These are phyloP conservation scores for Trypanosoma congolense DNA, from an alignment of 208 protist genomes.

Conservation along the genomic window DNA sequence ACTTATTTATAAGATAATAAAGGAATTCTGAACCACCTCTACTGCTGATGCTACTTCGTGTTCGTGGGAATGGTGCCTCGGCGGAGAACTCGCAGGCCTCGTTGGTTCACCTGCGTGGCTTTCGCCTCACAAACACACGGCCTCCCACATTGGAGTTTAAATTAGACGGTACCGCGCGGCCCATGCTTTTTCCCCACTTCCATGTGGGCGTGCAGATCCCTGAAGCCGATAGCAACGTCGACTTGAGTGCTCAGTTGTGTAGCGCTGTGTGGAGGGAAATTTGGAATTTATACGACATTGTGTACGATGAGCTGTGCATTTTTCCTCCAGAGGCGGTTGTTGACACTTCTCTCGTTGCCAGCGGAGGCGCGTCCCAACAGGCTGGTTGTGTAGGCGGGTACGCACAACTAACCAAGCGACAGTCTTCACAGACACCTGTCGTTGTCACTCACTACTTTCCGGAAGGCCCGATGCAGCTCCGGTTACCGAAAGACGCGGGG, in stretches of 20 bases:
- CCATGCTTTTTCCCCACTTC: conserved; percentile 54
- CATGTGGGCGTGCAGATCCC: conserved; percentile 46
- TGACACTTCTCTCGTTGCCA: conserved; percentile 4
- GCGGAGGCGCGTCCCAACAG: too few relatives aligned
- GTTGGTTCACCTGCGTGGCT: conserved; percentile 70
- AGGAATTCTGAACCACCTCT: not conserved
- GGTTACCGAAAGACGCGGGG: not conserved
- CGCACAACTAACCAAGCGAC: conserved; percentile 20
- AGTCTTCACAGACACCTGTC: conserved; percentile 28
- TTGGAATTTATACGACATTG: conserved; percentile 86
- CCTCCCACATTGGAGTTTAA: conserved; percentile 21
- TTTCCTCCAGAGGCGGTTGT: conserved; percentile 26
- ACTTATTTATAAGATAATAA: too few relatives aligned
- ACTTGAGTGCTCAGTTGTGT: conserved; percentile 4
- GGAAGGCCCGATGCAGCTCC: not conserved
- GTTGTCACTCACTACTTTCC: conserved; percentile 66
- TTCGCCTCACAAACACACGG: conserved; percentile 49
- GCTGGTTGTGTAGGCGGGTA: conserved; percentile 24
- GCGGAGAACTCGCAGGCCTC: conserved; percentile 83
- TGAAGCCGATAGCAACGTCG: not conserved
- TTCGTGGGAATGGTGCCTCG: conserved; percentile 69
- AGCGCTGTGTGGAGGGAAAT: conserved; percentile 71
- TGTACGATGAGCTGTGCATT: conserved; percentile 70
- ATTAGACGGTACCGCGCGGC: conserved; percentile 3
- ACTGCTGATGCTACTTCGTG: conserved; percentile 64